Percentiles rank a stretch among this genome's conserved stretches.
Evolutionary conservation across 2,329 filamentous ascomycete species (phyloP).

Genomic region (Tolypocladium pustulatum): DNA sequence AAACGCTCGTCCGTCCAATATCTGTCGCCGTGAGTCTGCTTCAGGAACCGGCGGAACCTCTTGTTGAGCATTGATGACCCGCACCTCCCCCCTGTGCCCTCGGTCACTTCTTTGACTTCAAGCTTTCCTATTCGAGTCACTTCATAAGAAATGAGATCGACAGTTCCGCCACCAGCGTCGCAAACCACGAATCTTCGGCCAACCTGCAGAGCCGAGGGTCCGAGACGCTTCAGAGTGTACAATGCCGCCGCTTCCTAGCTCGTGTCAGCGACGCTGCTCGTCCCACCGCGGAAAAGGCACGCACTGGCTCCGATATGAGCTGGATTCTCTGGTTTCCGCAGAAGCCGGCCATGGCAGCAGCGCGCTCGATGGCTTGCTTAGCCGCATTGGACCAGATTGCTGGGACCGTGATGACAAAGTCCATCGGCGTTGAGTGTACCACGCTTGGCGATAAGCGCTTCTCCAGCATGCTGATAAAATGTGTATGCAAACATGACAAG

Average conservation of each 20-base stretch:
- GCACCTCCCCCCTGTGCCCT: conserved; percentile 37
- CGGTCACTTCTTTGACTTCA: conserved; percentile 36
- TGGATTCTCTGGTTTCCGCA: conserved; percentile 30
- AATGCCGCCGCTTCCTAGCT: conserved; percentile 37
- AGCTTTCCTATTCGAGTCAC: conserved; percentile 30
- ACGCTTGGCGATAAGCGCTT: conserved; percentile 29
- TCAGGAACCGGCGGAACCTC: conserved; percentile 33
- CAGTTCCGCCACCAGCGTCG: conserved; percentile 44
- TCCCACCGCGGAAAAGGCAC: conserved; percentile 1
- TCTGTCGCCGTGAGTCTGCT: conserved; percentile 29
- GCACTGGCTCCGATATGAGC: conserved; percentile 37
- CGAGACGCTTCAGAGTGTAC: conserved; percentile 33
- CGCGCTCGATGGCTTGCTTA: conserved; percentile 36
- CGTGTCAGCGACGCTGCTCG: conserved; percentile 1
- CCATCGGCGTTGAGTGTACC: conserved; percentile 31
- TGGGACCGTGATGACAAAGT: conserved; percentile 47
- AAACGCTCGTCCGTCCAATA: conserved; percentile 31
- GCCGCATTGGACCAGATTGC: conserved; percentile 48
- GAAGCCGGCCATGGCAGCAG: conserved; percentile 26
- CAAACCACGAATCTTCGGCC: conserved; percentile 41
- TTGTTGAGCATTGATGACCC: conserved; percentile 39
- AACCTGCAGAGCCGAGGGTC: conserved; percentile 27
- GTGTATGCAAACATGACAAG: conserved; percentile 34
- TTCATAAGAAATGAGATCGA: conserved; percentile 43
- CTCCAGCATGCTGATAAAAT: conserved; percentile 34